These are phyloP conservation scores for Schizophyllum commune DNA, from an alignment of 1,284 basidiomycete genomes.

Conservation along the genomic window DNA sequence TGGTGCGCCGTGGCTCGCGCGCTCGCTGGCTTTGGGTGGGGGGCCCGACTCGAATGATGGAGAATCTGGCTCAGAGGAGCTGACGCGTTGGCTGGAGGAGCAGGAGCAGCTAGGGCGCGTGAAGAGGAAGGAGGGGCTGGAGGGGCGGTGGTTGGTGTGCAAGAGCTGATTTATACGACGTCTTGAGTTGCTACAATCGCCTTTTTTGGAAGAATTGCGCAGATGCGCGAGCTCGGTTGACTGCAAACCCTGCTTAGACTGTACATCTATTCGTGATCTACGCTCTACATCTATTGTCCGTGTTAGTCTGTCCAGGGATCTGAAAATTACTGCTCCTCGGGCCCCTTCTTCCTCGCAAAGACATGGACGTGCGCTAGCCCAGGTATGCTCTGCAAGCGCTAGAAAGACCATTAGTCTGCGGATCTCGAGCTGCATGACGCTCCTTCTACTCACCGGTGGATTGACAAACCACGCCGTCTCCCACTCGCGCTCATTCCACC, in stretches of 20 bases:
- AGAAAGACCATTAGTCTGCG: slow-evolving; percentile 3
- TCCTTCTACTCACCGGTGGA: slow-evolving; percentile 51
- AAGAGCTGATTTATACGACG: slow-evolving; percentile 9
- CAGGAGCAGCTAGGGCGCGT: slow-evolving; percentile 37
- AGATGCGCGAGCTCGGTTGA: too few species aligned
- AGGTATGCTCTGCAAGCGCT: slow-evolving; percentile 74
- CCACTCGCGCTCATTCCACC: slow-evolving; percentile 64
- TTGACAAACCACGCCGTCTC: slow-evolving; percentile 86
- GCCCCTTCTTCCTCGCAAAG: slow-evolving; percentile 52
- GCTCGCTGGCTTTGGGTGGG: slow-evolving; percentile 31
- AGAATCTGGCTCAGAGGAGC: slow-evolving; percentile 10
- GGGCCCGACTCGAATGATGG: too few species aligned
- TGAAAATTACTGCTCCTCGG: not conserved
- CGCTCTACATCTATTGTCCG: too few species aligned
- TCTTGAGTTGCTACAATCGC: too few species aligned
- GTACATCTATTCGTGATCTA: too few species aligned
- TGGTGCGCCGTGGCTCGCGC: slow-evolving; percentile 44
- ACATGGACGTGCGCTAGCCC: slow-evolving; percentile 76
- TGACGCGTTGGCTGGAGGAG: slow-evolving; percentile 46
- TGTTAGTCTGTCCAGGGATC: too few species aligned
- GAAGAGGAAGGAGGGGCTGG: slow-evolving; percentile 41
- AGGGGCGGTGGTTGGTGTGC: slow-evolving; percentile 52
- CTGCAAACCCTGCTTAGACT: too few species aligned
- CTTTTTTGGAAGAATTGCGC: too few species aligned
- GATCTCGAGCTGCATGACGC: not conserved